Conservation (phyloP, 2,329 filamentous ascomycete species). For the Fusarium penzigii region DNA sequence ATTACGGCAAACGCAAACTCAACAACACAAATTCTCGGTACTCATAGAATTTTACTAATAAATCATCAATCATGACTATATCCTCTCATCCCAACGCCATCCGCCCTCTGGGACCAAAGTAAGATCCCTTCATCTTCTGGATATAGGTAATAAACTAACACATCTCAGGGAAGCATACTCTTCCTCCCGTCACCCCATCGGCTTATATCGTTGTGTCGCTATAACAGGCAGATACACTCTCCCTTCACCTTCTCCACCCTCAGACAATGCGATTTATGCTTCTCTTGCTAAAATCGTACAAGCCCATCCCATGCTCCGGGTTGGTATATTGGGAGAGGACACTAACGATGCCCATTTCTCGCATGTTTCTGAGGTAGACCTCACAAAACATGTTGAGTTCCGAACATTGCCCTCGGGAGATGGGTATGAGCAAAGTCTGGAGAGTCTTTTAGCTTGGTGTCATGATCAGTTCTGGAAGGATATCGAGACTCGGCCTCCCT, state of each 20-base stretch:
- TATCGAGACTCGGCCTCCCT: slow-evolving; percentile 43
- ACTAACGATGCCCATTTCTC: slow-evolving; percentile 46
- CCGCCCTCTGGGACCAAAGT: slow-evolving; percentile 31
- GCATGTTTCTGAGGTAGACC: slow-evolving; percentile 43
- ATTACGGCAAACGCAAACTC: no score
- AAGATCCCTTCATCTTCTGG: slow-evolving; percentile 1
- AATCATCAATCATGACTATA: slow-evolving; percentile 8
- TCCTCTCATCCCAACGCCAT: slow-evolving; percentile 9
- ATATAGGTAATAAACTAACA: slow-evolving; percentile 3
- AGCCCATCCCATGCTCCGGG: slow-evolving; percentile 48
- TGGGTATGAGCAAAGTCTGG: slow-evolving; percentile 34
- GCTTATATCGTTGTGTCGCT: slow-evolving; percentile 48
- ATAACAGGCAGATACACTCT: slow-evolving; percentile 46
- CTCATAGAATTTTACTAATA: not conserved
- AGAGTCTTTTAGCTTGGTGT: slow-evolving; percentile 37
- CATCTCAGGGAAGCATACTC: slow-evolving; percentile 45
- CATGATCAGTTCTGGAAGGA: slow-evolving; percentile 46
- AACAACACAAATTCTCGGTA: not conserved
- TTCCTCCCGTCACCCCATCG: slow-evolving; percentile 47
- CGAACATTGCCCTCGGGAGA: slow-evolving; percentile 20
- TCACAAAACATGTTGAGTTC: slow-evolving; percentile 45
- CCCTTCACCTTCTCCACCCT: not conserved
- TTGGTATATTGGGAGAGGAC: slow-evolving; percentile 49
- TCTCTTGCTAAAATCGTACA: slow-evolving; percentile 44
- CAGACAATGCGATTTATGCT: slow-evolving; percentile 30